Conservation (phyloP, 2,329 filamentous ascomycete species). For the Ceratocystis harringtonii region DNA sequence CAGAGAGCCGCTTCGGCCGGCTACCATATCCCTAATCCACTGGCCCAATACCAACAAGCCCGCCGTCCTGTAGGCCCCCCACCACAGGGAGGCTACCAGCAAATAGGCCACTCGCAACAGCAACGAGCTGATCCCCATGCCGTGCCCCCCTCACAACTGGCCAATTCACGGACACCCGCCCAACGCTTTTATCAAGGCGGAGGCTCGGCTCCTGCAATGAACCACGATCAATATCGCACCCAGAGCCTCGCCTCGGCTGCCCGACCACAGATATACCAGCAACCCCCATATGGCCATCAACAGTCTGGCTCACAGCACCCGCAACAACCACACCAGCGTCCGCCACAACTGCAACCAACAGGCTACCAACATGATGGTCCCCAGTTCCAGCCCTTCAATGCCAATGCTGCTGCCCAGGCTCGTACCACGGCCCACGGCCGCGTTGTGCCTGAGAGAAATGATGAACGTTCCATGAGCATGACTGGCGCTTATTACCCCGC, state of each 20-base stretch:
- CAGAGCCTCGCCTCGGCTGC: constrained; percentile 72
- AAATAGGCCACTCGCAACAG: constrained; percentile 9
- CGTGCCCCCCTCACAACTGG: constrained; percentile 28
- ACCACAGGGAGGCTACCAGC: constrained; percentile 30
- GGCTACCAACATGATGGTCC: constrained; percentile 3
- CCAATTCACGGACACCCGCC: constrained; percentile 25
- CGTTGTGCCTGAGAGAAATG: constrained; percentile 77
- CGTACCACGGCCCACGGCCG: constrained; percentile 83
- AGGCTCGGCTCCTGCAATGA: constrained; percentile 54
- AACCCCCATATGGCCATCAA: constrained; percentile 45
- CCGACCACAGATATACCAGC: constrained; percentile 58
- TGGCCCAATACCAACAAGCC: constrained; percentile 32
- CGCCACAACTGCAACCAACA: constrained; percentile 31
- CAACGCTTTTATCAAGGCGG: constrained; percentile 48
- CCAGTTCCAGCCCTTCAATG: constrained; percentile 15
- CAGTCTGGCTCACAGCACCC: constrained; percentile 32
- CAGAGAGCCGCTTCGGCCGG: constrained; percentile 38
- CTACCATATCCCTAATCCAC: constrained; percentile 30
- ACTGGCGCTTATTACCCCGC: constrained; percentile 55
- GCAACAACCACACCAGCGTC: constrained; percentile 32
- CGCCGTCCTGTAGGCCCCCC: constrained; percentile 21
- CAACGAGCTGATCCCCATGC: constrained; percentile 42
- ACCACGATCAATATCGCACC: constrained; percentile 77
- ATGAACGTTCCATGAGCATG: constrained; percentile 94
- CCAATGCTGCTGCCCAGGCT: constrained; percentile 30